These are phyloP conservation scores for Penicillium polonicum DNA, from an alignment of 2,329 filamentous ascomycete species.

Conservation along the genomic window DNA sequence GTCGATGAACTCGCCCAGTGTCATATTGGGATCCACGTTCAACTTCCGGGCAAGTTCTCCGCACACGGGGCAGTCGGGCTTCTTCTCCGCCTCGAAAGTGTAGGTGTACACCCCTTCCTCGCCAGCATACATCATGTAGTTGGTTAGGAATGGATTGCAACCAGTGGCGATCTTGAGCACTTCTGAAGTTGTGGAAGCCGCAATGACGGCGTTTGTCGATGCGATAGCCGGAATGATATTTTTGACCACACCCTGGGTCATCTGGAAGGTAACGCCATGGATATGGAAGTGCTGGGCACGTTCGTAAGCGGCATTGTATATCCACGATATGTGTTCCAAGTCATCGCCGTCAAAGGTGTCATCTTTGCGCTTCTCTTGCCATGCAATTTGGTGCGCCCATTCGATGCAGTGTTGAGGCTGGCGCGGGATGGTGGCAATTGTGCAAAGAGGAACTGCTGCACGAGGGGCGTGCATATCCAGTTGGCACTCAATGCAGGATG, in stretches of 20 bases:
- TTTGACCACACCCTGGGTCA: constrained; percentile 97
- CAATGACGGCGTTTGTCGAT: constrained; percentile 95
- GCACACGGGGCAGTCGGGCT: constrained; percentile 92
- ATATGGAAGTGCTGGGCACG: constrained; percentile 90
- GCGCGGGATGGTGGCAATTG: constrained; percentile 90
- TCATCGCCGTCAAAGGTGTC: constrained; percentile 91
- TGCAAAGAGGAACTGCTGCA: constrained; percentile 94
- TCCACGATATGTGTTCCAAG: constrained; percentile 95
- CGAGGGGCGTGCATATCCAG: constrained; percentile 98
- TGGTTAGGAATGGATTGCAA: constrained; percentile 77
- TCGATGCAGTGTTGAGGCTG: constrained; percentile 98
- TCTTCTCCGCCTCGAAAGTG: constrained; percentile 92
- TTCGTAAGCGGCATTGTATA: constrained; percentile 78
- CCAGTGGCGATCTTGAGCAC: constrained; percentile 89
- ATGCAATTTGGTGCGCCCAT: constrained; percentile 98
- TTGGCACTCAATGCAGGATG: constrained; percentile 96
- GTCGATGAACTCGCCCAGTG: constrained; percentile 81
- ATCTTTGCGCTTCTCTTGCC: constrained; percentile 83
- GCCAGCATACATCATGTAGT: constrained; percentile 99
- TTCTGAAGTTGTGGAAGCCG: constrained; percentile 93
- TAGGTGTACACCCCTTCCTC: constrained; percentile 96
- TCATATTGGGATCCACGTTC: constrained; percentile 66
- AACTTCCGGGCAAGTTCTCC: constrained; percentile 78
- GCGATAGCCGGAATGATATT: constrained; percentile 99
- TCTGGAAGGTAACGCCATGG: constrained; percentile 84